Evolutionary conservation across 2,329 filamentous ascomycete species (phyloP).

Genomic region (Ophiostoma novo-ulmi): DNA sequence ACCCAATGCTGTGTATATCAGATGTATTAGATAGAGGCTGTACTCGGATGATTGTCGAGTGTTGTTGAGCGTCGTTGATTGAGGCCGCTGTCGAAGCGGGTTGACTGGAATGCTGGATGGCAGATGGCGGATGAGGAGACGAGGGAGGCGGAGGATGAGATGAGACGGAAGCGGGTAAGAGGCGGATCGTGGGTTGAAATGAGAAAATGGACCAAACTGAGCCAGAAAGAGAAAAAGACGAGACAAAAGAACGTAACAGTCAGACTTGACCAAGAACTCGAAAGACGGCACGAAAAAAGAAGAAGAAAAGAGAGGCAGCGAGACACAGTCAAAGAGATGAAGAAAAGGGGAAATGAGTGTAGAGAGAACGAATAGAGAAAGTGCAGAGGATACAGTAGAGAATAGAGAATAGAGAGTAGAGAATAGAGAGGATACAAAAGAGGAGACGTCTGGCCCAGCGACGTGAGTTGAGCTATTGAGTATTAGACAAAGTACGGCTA

Average conservation of each 20-base stretch:
- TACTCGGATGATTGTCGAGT: too few relatives aligned
- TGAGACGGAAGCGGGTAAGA: slow-evolving; percentile 7
- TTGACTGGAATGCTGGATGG: not conserved
- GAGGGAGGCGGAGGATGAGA: not conserved
- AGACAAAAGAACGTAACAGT: not conserved
- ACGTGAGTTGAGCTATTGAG: not conserved
- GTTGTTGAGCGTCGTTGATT: not conserved
- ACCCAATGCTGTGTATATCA: not conserved
- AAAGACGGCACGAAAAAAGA: not conserved
- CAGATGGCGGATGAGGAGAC: not conserved
- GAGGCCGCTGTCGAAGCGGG: slow-evolving; percentile 6
- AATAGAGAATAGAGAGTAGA: not conserved
- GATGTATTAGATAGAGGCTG: too few relatives aligned
- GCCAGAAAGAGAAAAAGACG: not conserved
- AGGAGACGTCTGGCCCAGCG: slow-evolving; percentile 10
- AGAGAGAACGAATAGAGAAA: not conserved
- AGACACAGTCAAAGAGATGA: slow-evolving; percentile 16
- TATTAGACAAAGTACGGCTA: not conserved
- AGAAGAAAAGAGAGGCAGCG: slow-evolving; percentile 10
- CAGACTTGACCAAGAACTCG: not conserved
- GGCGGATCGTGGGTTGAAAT: not conserved
- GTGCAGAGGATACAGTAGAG: not conserved
- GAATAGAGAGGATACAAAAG: not conserved
- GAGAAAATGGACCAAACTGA: not conserved
- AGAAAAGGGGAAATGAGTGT: not conserved